Percentiles rank a stretch among this genome's conserved stretches.
Conservation (phyloP, 352 stramenopile species). For the Phytophthora hibernalis region DNA sequence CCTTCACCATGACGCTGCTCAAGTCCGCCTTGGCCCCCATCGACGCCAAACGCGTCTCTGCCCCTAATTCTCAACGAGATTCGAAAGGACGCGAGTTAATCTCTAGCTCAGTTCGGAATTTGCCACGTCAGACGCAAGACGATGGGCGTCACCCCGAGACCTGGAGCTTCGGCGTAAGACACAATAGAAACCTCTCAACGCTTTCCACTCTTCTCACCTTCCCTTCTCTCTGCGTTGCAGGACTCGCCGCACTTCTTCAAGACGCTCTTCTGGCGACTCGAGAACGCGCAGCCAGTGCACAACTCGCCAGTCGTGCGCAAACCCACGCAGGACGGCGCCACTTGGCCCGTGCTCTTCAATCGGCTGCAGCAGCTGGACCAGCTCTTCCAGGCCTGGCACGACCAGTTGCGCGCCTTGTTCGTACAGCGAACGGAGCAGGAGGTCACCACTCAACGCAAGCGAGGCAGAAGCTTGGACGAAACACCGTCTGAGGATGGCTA, state of each 20-base stretch:
- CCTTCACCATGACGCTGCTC: not conserved
- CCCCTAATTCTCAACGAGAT: constrained; percentile 1
- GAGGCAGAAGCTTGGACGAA: constrained; percentile 19
- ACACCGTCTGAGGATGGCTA: constrained; percentile 17
- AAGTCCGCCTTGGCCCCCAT: no score
- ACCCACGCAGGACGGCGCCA: constrained; percentile 1
- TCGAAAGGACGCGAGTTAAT: not conserved
- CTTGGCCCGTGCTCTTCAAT: constrained; percentile 30
- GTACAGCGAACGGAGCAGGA: constrained; percentile 19
- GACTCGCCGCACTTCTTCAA: constrained; percentile 34
- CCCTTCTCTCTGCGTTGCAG: not conserved
- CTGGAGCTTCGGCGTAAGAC: constrained; percentile 19
- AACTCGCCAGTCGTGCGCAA: constrained; percentile 27
- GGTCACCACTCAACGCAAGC: constrained; percentile 3
- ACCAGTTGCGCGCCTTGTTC: constrained; percentile 31
- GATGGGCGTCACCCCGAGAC: constrained; percentile 17
- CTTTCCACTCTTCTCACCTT: not conserved
- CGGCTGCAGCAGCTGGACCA: constrained; percentile 36
- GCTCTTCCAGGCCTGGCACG: constrained; percentile 39
- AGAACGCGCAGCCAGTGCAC: constrained; percentile 21
- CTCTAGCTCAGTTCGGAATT: constrained; percentile 20
- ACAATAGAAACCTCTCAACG: not conserved
- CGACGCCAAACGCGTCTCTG: constrained; percentile 2
- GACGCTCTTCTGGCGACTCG: constrained; percentile 26
- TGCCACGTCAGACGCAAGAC: not conserved